Conservation (phyloP, 768 basidiomycete genomes). For the Phaeolepiota aurea region DNA sequence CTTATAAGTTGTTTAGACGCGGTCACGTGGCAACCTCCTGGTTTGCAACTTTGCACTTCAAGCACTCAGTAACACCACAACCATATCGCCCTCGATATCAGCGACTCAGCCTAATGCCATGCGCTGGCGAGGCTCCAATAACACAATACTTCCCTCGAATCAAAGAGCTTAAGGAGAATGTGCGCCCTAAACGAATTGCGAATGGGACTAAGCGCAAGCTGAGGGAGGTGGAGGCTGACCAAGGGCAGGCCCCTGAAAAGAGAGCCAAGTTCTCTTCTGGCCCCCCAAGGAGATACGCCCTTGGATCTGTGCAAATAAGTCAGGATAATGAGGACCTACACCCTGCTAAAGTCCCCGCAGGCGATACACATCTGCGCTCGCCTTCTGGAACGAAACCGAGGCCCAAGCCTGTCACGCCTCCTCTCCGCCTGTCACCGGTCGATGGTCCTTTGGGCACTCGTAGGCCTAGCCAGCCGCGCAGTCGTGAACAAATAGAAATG, state of each 20-base stretch:
- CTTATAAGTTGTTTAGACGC: slow-evolving; percentile 4
- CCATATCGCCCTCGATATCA: neutral
- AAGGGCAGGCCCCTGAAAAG: neutral
- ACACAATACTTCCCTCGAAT: slow-evolving; percentile 7
- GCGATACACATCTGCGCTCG: no score
- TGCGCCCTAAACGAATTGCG: neutral
- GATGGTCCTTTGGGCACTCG: no score
- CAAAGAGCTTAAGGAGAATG: neutral
- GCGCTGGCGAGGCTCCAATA: slow-evolving; percentile 6
- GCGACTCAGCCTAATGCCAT: slow-evolving; percentile 1
- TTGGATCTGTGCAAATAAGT: no score
- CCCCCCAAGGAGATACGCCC: neutral
- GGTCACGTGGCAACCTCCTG: slow-evolving; percentile 12
- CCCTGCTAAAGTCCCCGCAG: no score
- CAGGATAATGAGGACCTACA: no score
- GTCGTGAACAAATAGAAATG: no score
- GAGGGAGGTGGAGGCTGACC: neutral
- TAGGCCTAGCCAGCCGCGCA: no score
- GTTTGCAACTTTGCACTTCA: neutral
- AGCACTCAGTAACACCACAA: no score
- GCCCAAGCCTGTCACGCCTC: no score
- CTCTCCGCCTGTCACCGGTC: no score
- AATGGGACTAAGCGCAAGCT: neutral
- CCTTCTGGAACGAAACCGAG: no score
- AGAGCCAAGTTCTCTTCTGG: neutral